Evolutionary conservation across 2,329 filamentous ascomycete species (phyloP).

Genomic region (Fusarium longipes): DNA sequence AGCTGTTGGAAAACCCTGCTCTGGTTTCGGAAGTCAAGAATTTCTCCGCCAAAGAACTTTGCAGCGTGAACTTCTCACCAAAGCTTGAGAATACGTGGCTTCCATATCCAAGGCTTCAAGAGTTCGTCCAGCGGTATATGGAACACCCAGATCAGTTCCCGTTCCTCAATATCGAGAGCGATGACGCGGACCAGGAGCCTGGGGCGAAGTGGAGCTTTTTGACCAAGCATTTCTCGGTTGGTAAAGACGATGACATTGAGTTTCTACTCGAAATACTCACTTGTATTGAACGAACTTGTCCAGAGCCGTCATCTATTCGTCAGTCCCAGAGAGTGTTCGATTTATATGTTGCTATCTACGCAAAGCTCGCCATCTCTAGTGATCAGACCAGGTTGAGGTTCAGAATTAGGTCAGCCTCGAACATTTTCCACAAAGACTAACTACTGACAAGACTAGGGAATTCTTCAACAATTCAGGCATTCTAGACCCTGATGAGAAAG

Average conservation of each 20-base stretch:
- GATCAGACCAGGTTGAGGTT: background rate
- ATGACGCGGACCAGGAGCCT: background rate
- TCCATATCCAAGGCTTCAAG: background rate
- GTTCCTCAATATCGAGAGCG: background rate
- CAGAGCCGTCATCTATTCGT: background rate
- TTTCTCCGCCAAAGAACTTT: constrained; percentile 5
- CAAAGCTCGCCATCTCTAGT: background rate
- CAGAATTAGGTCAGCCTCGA: constrained; percentile 2
- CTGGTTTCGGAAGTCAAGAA: background rate
- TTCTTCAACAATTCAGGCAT: background rate
- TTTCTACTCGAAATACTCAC: constrained; percentile 28
- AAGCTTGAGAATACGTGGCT: constrained; percentile 23
- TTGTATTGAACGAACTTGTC: background rate
- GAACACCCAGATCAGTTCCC: constrained; percentile 9
- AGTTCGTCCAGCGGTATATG: constrained; percentile 17
- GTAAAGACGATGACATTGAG: background rate
- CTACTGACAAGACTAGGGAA: background rate
- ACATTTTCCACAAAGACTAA: rapidly evolving
- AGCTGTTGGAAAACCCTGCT: background rate
- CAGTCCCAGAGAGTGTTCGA: constrained; percentile 13
- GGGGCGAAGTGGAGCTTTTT: constrained; percentile 18
- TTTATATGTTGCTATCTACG: constrained; percentile 30
- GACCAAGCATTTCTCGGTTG: constrained; percentile 7
- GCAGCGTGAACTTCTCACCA: background rate
- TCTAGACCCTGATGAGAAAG: background rate